Percentiles rank a stretch among this genome's conserved stretches.
Evolutionary conservation across 129 eudicot genomes (phyloP).

Genomic region (Ambrosia artemisiifolia): DNA sequence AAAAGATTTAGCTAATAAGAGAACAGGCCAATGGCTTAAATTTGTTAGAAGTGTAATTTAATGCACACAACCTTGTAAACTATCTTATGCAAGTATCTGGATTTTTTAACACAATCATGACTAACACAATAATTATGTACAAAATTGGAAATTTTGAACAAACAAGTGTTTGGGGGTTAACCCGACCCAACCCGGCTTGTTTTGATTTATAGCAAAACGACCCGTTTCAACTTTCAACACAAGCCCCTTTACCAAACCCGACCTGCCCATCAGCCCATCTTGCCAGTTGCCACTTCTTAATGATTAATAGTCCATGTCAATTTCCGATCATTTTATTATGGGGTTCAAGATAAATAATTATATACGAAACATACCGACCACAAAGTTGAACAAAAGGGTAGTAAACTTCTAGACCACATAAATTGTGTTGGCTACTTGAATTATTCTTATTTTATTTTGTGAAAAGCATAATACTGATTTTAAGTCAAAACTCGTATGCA

Average conservation of each 20-base stretch:
- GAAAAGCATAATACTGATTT: neutral
- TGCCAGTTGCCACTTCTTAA: neutral
- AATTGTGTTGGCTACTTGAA: neutral
- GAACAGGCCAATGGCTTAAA: neutral
- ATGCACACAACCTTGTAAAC: neutral
- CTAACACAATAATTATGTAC: neutral
- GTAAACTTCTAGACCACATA: neutral
- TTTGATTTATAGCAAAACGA: neutral
- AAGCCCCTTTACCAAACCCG: neutral
- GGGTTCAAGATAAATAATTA: neutral
- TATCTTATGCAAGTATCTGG: neutral
- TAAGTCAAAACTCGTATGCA: constrained; percentile 9
- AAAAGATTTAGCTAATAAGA: too few species aligned
- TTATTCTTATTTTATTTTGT: neutral
- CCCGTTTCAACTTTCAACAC: neutral
- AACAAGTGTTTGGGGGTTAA: constrained; percentile 2
- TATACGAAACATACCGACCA: neutral
- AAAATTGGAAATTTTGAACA: neutral
- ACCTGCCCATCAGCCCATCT: neutral
- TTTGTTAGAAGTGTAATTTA: neutral
- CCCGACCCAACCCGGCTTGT: neutral
- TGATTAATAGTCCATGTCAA: neutral
- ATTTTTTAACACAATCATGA: neutral
- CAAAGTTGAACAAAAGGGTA: constrained; percentile 2
- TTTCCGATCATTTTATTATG: neutral